Percentiles rank a stretch among this genome's conserved stretches.
phyloP scores from a whole-genome alignment of 2,329 filamentous ascomycete species.

The Remersonia thermophila region DNA sequence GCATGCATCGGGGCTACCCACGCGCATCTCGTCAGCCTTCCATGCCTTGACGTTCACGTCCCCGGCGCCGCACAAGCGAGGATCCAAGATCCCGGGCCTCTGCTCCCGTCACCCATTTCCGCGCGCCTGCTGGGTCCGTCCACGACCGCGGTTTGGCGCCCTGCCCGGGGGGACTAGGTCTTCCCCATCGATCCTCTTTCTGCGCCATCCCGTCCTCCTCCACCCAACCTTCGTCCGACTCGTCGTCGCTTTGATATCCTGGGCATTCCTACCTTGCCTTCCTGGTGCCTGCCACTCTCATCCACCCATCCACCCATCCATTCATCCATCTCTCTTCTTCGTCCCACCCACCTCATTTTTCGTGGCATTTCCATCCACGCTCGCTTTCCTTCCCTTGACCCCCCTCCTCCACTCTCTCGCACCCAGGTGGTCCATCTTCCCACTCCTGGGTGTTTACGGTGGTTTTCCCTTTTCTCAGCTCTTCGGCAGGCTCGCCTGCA shows the following conservation, averaged over 20 bases:
- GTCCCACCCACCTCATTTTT: too few relatives aligned
- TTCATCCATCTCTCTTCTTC: too few relatives aligned
- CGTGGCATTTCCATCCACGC: too few relatives aligned
- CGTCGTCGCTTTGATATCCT: too few relatives aligned
- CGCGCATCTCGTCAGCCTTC: neutral
- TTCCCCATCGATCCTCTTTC: too few relatives aligned
- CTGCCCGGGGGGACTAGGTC: too few relatives aligned
- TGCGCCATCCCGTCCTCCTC: too few relatives aligned
- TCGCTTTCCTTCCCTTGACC: neutral
- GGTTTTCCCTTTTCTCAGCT: slow-evolving; percentile 1
- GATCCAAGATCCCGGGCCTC: too few relatives aligned
- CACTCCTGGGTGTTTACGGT: neutral
- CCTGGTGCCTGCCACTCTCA: too few relatives aligned
- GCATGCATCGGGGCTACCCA: neutral
- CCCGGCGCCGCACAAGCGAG: neutral
- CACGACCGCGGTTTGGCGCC: too few relatives aligned
- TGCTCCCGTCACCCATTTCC: neutral
- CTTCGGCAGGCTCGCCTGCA: neutral
- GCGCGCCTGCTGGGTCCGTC: slow-evolving; percentile 4
- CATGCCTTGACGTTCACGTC: neutral
- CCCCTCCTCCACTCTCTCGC: neutral
- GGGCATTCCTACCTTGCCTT: too few relatives aligned
- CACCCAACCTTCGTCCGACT: slow-evolving; percentile 3
- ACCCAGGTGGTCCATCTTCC: neutral
- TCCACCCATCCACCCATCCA: too few relatives aligned